Conservation (phyloP, 352 stramenopile species). For the Phytopythium boreale region DNA sequence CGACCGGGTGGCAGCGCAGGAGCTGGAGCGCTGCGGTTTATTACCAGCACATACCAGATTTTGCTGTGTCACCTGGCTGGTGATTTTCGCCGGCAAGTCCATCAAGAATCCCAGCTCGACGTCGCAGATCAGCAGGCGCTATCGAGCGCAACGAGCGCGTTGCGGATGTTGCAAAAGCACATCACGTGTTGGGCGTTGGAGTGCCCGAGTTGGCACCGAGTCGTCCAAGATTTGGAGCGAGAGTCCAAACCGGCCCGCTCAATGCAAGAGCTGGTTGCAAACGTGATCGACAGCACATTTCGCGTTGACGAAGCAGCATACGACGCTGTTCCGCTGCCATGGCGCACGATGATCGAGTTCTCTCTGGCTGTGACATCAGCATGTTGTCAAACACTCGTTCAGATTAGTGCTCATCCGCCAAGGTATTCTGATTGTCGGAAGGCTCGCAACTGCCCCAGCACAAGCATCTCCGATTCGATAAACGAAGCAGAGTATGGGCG, state of each 20-base stretch:
- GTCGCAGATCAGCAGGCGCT: not conserved
- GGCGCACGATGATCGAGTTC: slow-evolving; percentile 54
- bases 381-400: slow-evolving; percentile 29
- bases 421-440: not conserved
- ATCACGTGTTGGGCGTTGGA: slow-evolving; percentile 54
- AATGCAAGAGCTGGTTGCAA: slow-evolving; percentile 11
- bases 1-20: not conserved
- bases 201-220: slow-evolving; percentile 15
- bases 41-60: slow-evolving; percentile 20
- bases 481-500: not conserved
- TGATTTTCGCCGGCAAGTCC: slow-evolving; percentile 11
- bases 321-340: slow-evolving; percentile 25
- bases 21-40: not conserved
- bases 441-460: not conserved
- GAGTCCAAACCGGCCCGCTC: not conserved
- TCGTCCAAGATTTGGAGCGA: not conserved
- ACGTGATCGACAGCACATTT: slow-evolving; percentile 34
- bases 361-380: slow-evolving; percentile 17
- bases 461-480: not conserved
- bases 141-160: not conserved
- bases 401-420: slow-evolving; percentile 3
- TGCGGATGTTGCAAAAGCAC: slow-evolving; percentile 51
- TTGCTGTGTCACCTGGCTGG: slow-evolving; percentile 14
- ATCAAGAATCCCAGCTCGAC: not conserved
- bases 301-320: slow-evolving; percentile 26